phyloP scores from a whole-genome alignment of 805 yeast species.

The Candida silvicultrix region DNA sequence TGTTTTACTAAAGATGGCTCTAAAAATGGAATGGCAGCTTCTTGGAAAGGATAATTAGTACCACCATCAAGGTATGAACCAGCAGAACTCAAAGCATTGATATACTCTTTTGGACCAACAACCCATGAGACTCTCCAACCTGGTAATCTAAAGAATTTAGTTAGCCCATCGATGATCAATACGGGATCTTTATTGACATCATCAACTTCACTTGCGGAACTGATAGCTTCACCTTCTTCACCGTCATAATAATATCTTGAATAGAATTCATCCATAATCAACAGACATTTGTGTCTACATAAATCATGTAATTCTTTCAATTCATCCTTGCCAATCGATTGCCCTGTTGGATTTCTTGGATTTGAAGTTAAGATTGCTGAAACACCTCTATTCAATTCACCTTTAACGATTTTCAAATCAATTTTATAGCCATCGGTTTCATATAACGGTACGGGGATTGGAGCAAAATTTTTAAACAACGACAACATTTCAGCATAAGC shows the following conservation, averaged over 20 bases:
- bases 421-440: slow-evolving; percentile 52
- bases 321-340: slow-evolving; percentile 40
- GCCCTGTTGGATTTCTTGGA: slow-evolving; percentile 61
- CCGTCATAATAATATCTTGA: slow-evolving; percentile 51
- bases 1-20: slow-evolving; percentile 41
- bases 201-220: slow-evolving; percentile 43
- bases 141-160: slow-evolving; percentile 55
- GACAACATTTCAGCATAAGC: slow-evolving; percentile 63
- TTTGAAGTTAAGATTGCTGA: slow-evolving; percentile 52
- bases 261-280: slow-evolving; percentile 61
- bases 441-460: slow-evolving; percentile 55
- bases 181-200: slow-evolving; percentile 57
- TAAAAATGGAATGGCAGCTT: slow-evolving; percentile 49
- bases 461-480: slow-evolving; percentile 54
- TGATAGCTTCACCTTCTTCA: slow-evolving; percentile 45
- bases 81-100: slow-evolving; percentile 47
- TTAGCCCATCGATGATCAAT: slow-evolving; percentile 51
- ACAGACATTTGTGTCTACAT: slow-evolving; percentile 44
- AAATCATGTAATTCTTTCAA: slow-evolving; percentile 42
- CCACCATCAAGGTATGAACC: slow-evolving; percentile 61
- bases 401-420: slow-evolving; percentile 43
- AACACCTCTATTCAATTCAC: slow-evolving; percentile 51
- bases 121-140: slow-evolving; percentile 65
- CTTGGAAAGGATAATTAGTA: slow-evolving; percentile 54
- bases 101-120: slow-evolving; percentile 55